Evolutionary conservation across 2,329 filamentous ascomycete species (phyloP), one percentile per base, ranked within the genome.

Genomic region (Stemphylium beticola): DNA sequence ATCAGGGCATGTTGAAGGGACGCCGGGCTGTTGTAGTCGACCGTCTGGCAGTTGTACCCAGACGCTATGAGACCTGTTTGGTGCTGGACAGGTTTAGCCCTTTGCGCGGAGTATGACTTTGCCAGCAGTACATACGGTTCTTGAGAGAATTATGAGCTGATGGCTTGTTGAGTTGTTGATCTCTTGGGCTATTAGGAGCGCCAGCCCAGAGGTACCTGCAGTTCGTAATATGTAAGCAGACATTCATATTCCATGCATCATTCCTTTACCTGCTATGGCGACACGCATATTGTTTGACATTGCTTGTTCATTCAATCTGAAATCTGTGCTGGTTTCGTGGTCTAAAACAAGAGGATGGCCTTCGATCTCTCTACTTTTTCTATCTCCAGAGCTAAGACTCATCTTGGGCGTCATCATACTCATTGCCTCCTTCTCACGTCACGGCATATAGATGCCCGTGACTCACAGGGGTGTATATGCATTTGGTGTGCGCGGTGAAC

Each of bases 101-200:
- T 11, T 7, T 34, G 14, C 24, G 41, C 20, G 4, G 24, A 37
- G 2, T 37, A 29, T 11, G 22, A 22, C 37, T 24, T 20, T 3
- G 37, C 14, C 26, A 12, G 22, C 31, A 39, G 10, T 14, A 76
- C 81, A 72, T 74, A 88, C 87, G 56, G 74, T 78, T 78, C 86
- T 82, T 18, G 89, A 91, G 26, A 92, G 76, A n/a, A 92, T 81
- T 47, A 92, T 80, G 39, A 91, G 81, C 45, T 87, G 83, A 72
- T 92, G 87, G 41, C 83, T 85, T 32, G 85, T 89, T 47, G 85
- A 80, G 22, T 78, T 74, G 26, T 83, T 82, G 29, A 92, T 81
- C 65, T 84, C 81, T 52, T 84, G 80, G 14, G 82, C 83, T 55
- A 88, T 81, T 31, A 82, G 76, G 56, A 82, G 79, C 49, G 84